These are phyloP conservation scores for Phytophthora chlamydospora DNA, from an alignment of 352 stramenopile species.

Conservation along the genomic window DNA sequence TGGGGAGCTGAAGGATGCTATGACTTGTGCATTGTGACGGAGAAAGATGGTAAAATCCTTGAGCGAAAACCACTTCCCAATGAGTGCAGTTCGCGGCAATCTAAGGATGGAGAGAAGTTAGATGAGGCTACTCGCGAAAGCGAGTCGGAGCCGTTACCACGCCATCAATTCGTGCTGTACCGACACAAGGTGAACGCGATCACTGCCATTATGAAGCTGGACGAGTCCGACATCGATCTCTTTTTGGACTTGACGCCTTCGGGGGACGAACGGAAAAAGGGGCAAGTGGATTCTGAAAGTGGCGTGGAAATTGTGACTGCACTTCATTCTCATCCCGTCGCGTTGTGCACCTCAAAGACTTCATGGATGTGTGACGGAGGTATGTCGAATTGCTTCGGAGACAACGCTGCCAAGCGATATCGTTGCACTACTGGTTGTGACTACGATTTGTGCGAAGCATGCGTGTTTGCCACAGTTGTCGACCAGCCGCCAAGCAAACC, in stretches of 20 bases:
- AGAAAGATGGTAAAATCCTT: slow-evolving; percentile 51
- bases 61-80: slow-evolving; percentile 58
- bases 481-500: slow-evolving; percentile 22
- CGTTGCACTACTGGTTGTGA: slow-evolving; percentile 72
- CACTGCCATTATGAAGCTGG: slow-evolving; percentile 53
- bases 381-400: slow-evolving; percentile 55
- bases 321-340: slow-evolving; percentile 62
- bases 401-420: slow-evolving; percentile 62
- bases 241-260: slow-evolving; percentile 57
- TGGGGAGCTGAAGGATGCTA: slow-evolving; percentile 82
- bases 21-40: slow-evolving; percentile 73
- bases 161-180: slow-evolving; percentile 71
- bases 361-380: slow-evolving; percentile 82
- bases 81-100: slow-evolving; percentile 21
- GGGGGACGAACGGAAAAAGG: slow-evolving; percentile 10
- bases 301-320: slow-evolving; percentile 40
- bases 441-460: slow-evolving; percentile 78
- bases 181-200: slow-evolving; percentile 59
- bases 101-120: slow-evolving; percentile 3
- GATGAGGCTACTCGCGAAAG: slow-evolving; percentile 14
- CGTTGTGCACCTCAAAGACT: slow-evolving; percentile 53
- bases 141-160: slow-evolving; percentile 32
- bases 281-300: slow-evolving; percentile 9
- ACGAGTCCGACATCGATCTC: slow-evolving; percentile 55
- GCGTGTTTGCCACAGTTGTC: slow-evolving; percentile 49